These are phyloP conservation scores for Candida ipomoeae DNA, from an alignment of 805 yeast genomes.

Conservation along the genomic window DNA sequence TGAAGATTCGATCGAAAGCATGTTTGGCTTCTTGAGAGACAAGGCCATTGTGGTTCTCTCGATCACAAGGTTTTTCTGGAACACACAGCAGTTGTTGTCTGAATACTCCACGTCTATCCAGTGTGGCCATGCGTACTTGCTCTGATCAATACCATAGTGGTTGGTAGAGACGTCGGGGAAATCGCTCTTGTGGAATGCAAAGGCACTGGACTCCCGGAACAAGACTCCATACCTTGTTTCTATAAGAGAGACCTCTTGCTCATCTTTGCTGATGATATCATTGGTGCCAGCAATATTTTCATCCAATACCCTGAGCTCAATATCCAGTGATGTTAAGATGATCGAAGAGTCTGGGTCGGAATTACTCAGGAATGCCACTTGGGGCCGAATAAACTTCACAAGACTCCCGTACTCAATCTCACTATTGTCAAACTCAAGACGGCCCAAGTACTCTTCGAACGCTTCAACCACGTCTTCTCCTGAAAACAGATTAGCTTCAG, in stretches of 20 bases:
- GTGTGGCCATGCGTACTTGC: conserved; percentile 13
- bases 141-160: conserved; percentile 5
- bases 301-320: conserved; percentile 50
- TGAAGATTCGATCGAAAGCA: conserved; percentile 35
- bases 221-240: conserved; percentile 57
- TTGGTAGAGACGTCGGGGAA: conserved; percentile 6
- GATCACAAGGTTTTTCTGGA: conserved; percentile 27
- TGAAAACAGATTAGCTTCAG: conserved; percentile 14
- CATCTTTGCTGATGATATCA: conserved; percentile 29
- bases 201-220: conserved; percentile 52
- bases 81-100: conserved; percentile 24
- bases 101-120: conserved; percentile 20
- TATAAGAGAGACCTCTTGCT: conserved; percentile 37
- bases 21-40: conserved; percentile 49
- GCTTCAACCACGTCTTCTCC: conserved; percentile 37
- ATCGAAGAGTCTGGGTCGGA: conserved; percentile 46
- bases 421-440: conserved; percentile 32
- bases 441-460: conserved; percentile 52
- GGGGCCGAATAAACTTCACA: conserved; percentile 73
- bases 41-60: conserved; percentile 40
- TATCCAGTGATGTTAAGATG: conserved; percentile 52
- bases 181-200: conserved; percentile 42
- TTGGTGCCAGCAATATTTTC: conserved; percentile 41
- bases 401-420: conserved; percentile 55
- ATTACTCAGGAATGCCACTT: conserved; percentile 61